Evolutionary conservation across 1,284 basidiomycete genomes (phyloP).

Genomic region (Grifola frondosa): DNA sequence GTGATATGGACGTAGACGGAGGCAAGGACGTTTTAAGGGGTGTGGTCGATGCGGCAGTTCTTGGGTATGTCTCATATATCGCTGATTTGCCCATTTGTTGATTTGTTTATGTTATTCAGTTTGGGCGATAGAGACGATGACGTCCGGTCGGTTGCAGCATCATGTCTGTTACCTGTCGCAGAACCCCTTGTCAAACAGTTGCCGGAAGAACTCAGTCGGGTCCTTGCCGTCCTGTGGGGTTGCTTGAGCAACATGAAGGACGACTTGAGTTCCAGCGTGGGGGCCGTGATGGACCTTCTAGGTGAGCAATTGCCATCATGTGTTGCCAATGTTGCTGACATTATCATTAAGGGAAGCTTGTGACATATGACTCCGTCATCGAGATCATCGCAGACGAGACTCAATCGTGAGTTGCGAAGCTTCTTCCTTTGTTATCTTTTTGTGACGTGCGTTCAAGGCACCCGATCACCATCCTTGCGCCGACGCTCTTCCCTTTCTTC

Average conservation of each 20-base stretch:
- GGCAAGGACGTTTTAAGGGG: conserved; percentile 64
- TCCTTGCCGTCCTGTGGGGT: conserved; percentile 88
- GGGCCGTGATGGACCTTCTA: conserved; percentile 95
- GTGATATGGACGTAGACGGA: conserved; percentile 22
- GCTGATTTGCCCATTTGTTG: background rate
- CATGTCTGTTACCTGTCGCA: conserved; percentile 86
- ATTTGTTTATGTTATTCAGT: conserved; percentile 39
- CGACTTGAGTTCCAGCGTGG: conserved; percentile 95
- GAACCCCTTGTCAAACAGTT: conserved; percentile 77
- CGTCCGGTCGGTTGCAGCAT: conserved; percentile 93
- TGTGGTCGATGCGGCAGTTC: conserved; percentile 84
- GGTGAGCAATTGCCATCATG: conserved; percentile 44
- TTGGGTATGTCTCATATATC: conserved; percentile 60
- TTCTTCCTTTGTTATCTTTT: conserved; percentile 1
- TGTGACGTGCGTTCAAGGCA: conserved; percentile 44
- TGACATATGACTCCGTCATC: conserved; percentile 80
- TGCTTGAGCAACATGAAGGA: conserved; percentile 94
- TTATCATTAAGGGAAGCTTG: conserved; percentile 67
- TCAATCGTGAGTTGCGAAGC: conserved; percentile 69
- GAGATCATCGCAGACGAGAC: conserved; percentile 66
- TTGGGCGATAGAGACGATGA: conserved; percentile 94
- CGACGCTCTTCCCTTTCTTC: conserved; percentile 94
- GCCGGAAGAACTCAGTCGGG: conserved; percentile 68
- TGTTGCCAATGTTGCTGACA: too few relatives aligned
- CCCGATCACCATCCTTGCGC: conserved; percentile 78